These are phyloP conservation scores for Sporothrix sp. DNA, from an alignment of 2,329 filamentous ascomycete species.

Conservation along the genomic window DNA sequence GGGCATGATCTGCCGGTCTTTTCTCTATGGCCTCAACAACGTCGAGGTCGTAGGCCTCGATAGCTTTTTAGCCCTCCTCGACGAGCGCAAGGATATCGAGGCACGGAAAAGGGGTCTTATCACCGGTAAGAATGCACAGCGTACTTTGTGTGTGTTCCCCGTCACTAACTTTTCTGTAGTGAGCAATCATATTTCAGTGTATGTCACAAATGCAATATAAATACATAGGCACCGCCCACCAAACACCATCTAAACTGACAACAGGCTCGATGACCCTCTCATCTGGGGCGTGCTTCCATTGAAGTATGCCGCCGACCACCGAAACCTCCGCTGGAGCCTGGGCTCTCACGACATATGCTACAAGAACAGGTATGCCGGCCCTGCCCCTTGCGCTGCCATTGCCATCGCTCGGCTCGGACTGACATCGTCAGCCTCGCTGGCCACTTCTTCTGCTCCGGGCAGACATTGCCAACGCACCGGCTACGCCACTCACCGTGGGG, in stretches of 20 bases:
- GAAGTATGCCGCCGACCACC: slow-evolving; percentile 58
- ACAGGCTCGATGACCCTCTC: slow-evolving; percentile 82
- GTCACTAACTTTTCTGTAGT: slow-evolving; percentile 38
- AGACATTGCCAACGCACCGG: slow-evolving; percentile 84
- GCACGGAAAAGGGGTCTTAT: slow-evolving; percentile 66
- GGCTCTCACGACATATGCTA: slow-evolving; percentile 96
- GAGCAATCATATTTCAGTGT: slow-evolving; percentile 84
- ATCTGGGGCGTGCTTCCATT: slow-evolving; percentile 85
- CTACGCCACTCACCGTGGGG: slow-evolving; percentile 66
- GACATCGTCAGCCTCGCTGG: slow-evolving; percentile 45
- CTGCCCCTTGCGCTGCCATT: neutral
- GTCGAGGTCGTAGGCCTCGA: slow-evolving; percentile 71
- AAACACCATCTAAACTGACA: neutral
- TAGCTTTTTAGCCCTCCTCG: slow-evolving; percentile 63
- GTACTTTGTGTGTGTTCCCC: neutral
- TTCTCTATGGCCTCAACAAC: slow-evolving; percentile 64
- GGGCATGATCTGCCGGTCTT: slow-evolving; percentile 59
- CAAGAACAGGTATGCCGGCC: slow-evolving; percentile 57
- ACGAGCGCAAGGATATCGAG: slow-evolving; percentile 57
- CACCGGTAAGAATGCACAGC: slow-evolving; percentile 55
- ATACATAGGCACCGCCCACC: neutral
- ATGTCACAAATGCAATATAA: slow-evolving; percentile 35
- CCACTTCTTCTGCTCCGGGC: slow-evolving; percentile 79
- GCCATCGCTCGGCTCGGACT: neutral
- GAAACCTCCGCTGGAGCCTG: slow-evolving; percentile 77